phyloP scores from a whole-genome alignment of 1,284 basidiomycete species.

The Ceratobasidium sp. region DNA sequence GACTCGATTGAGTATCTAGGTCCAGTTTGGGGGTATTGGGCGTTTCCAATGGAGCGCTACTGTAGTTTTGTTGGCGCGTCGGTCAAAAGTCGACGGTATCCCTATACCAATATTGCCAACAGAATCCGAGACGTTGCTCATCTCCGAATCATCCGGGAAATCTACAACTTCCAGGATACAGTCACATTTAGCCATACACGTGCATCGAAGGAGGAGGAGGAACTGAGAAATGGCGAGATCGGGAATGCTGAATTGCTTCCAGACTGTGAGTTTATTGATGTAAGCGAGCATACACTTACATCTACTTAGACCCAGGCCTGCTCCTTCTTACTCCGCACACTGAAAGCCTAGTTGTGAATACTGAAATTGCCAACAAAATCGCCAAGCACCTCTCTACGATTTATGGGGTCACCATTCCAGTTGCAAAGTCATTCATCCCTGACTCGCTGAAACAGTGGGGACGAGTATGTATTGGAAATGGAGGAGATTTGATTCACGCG shows the following conservation, averaged over 20 bases:
- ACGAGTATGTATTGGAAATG: not conserved
- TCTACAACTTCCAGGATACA: constrained; percentile 46
- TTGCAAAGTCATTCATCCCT: not conserved
- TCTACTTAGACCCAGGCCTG: not conserved
- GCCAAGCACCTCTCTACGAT: not conserved
- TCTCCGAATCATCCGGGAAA: constrained; percentile 48
- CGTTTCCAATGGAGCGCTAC: constrained; percentile 55
- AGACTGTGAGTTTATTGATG: constrained; percentile 6
- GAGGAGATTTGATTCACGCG: not conserved
- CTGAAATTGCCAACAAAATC: not conserved
- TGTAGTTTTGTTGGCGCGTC: constrained; percentile 49
- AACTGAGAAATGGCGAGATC: not conserved
- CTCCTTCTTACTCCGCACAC: not conserved
- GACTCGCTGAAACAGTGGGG: not conserved
- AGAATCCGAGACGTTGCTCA: constrained; percentile 48
- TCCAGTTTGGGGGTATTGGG: constrained; percentile 60
- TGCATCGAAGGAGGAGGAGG: not conserved
- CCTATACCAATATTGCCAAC: constrained; percentile 50
- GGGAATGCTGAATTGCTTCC: not conserved
- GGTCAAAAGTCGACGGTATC: constrained; percentile 49
- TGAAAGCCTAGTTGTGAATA: too few relatives aligned
- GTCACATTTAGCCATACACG: not conserved
- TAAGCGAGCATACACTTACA: too few relatives aligned
- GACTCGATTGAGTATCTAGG: constrained; percentile 53
- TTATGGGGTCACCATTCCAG: not conserved